Conservation (phyloP, 208 protist species). For the Herpetomonas samuelpessoai region DNA sequence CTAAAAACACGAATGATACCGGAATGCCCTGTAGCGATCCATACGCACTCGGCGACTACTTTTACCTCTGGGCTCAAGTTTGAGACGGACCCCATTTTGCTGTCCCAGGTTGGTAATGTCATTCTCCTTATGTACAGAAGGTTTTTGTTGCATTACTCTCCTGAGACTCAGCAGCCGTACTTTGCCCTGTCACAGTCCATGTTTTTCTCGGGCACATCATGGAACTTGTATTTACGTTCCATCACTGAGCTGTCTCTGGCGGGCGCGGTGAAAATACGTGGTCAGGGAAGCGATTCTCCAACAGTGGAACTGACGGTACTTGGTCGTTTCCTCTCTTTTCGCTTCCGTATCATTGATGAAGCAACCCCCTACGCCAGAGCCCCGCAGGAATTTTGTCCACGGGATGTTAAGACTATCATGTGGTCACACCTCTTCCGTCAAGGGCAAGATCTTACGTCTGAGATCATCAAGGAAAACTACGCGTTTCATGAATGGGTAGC, state of each 20-base stretch:
- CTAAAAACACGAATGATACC: conserved; percentile 3
- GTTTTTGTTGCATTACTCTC: conserved; percentile 45
- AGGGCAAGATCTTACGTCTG: conserved; percentile 13
- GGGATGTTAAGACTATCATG: conserved; percentile 69
- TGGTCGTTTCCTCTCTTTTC: conserved; percentile 58
- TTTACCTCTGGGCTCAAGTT: too few species aligned
- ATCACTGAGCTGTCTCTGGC: conserved; percentile 27
- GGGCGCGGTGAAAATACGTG: conserved; percentile 24
- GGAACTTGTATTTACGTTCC: conserved; percentile 30
- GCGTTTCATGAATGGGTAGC: conserved; percentile 43
- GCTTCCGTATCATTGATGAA: conserved; percentile 38
- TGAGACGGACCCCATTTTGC: too few species aligned
- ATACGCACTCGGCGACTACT: too few species aligned
- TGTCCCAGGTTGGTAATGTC: conserved; percentile 17
- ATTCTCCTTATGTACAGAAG: conserved; percentile 67
- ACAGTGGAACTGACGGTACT: conserved; percentile 45
- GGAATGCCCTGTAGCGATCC: too few species aligned
- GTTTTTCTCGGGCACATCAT: conserved; percentile 37
- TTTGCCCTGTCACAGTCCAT: conserved; percentile 29
- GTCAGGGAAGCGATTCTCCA: conserved; percentile 12
- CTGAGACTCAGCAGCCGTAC: conserved; percentile 43
- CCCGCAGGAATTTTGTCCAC: conserved; percentile 31
- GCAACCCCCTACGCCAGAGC: background rate
- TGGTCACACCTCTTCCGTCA: conserved; percentile 71
- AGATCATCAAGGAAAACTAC: conserved; percentile 35